Evolutionary conservation across 2,329 filamentous ascomycete species (phyloP).

Genomic region (Parascedosporium putredinis): DNA sequence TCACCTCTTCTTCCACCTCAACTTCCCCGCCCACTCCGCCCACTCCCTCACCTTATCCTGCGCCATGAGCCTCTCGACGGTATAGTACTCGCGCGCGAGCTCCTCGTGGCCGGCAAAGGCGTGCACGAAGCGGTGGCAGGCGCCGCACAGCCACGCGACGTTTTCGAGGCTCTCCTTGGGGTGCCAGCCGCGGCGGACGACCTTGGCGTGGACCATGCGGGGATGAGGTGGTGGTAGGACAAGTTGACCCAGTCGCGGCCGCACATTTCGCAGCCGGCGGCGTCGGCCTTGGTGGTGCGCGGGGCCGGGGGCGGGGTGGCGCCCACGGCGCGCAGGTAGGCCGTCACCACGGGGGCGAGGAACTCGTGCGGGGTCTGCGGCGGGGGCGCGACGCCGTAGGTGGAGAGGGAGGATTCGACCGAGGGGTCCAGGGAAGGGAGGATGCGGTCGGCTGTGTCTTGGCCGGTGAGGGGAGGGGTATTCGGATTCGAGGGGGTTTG

Average conservation of each 20-base stretch:
- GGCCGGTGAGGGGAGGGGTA: slow-evolving; percentile 12
- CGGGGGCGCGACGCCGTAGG: slow-evolving; percentile 6
- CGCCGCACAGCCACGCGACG: slow-evolving; percentile 2
- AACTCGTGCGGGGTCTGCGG: slow-evolving; percentile 39
- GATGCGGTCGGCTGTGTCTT: background rate
- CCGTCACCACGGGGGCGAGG: slow-evolving; percentile 50
- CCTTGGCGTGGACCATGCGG: slow-evolving; percentile 36
- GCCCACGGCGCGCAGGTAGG: slow-evolving; percentile 36
- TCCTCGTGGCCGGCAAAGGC: background rate
- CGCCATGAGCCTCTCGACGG: slow-evolving; percentile 2
- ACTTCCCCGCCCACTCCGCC: slow-evolving; percentile 3
- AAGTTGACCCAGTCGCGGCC: slow-evolving; percentile 41
- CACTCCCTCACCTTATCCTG: background rate
- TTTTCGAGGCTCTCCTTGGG: slow-evolving; percentile 31
- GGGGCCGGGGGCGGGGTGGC: slow-evolving; percentile 44
- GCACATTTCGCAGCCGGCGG: slow-evolving; percentile 41
- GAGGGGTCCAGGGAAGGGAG: slow-evolving; percentile 38
- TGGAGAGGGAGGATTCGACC: slow-evolving; percentile 17
- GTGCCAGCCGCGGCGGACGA: slow-evolving; percentile 40
- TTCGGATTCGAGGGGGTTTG: too few species aligned
- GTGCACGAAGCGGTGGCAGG: slow-evolving; percentile 6
- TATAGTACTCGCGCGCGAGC: slow-evolving; percentile 1
- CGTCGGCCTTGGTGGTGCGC: slow-evolving; percentile 33
- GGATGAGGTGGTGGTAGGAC: slow-evolving; percentile 45
- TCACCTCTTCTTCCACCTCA: slow-evolving; percentile 4